Base-by-base conservation (phyloP, 2,329 filamentous ascomycete genomes). In the Diaporthe sp. region DNA sequence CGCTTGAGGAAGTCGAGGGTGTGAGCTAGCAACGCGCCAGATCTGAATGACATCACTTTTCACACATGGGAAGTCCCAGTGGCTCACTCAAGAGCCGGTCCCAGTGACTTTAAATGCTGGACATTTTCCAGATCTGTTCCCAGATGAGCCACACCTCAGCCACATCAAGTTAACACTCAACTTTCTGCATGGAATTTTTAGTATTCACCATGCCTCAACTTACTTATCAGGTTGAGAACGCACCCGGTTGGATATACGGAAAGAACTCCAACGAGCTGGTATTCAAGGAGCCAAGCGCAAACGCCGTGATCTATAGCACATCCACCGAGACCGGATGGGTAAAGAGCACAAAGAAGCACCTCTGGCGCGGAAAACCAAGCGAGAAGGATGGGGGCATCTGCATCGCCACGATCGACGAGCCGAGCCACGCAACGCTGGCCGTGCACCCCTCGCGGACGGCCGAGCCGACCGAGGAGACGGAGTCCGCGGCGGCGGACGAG, bases 201-300 rank as follows among this genome's bases (percentile, higher is more conserved):
- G 1, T 22, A 35, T 19, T 56, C 37, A 73, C 25, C 1, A 75
- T 75, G 74, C 37, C 74, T 1, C 69, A 73, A n/a, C 58, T 75
- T 7, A 71, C 42, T 4, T 75, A 75, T 19, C 37, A 44, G 19
- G 56, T 75, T 30, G 74, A 56, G 25, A 71, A 75, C 17, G 74
- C 74, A 32, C 71, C 74, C 2, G 74, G 74, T 15, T 70, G 70
- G 9, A 56, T 75, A 37, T 75, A 73, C 44, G 74, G 74, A 59
- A 75, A 73, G 66, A 75, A 75, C 44, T 51, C 71, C 53, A 71
- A 75, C 44, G 74, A 75, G 66, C 71, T 75, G 25, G 27, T 75
- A n/a, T 75, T 75, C 68, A 75, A 73, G 37, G 71, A 75, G n/a
- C 74, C 74, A 3, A 61, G 59, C n/a, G 56, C 51, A n/a, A 50